phyloP scores from a whole-genome alignment of 371 early-diverging fungal genomes.

The Mucor lusitanicus region DNA sequence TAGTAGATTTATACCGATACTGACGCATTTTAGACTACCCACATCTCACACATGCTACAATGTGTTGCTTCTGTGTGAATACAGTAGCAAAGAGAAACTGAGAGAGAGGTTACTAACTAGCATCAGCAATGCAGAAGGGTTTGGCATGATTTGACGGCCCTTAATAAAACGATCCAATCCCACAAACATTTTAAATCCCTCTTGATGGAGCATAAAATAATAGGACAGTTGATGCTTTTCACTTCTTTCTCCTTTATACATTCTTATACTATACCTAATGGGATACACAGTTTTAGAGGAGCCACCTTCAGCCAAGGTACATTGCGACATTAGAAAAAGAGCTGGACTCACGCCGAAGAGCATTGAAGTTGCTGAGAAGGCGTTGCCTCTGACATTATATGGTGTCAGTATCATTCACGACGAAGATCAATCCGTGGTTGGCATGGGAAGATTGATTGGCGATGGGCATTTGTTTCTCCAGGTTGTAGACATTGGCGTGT shows the following conservation, averaged over 20 bases:
- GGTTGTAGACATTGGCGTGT: neutral
- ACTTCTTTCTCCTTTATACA: no score
- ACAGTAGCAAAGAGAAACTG: conserved; percentile 77
- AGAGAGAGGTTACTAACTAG: conserved; percentile 76
- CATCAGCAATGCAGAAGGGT: conserved; percentile 86
- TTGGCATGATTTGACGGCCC: conserved; percentile 66
- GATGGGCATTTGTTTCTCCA: conserved; percentile 39
- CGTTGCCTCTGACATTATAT: conserved; percentile 13
- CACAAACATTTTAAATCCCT: neutral
- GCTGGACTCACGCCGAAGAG: neutral
- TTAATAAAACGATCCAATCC: neutral
- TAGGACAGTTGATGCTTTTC: no score
- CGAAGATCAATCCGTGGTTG: neutral
- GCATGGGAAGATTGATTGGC: neutral
- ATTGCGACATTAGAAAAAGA: neutral
- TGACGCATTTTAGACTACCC: conserved; percentile 49
- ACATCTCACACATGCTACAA: conserved; percentile 92
- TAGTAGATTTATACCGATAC: neutral
- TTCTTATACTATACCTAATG: neutral
- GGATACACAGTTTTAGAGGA: neutral
- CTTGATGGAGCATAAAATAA: no score
- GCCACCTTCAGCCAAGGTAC: neutral
- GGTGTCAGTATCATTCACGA: neutral
- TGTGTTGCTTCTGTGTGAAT: conserved; percentile 91
- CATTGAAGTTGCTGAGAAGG: neutral